phyloP scores from a whole-genome alignment of 495 filamentous ascomycete species.

The Aspergillus indologenus region DNA sequence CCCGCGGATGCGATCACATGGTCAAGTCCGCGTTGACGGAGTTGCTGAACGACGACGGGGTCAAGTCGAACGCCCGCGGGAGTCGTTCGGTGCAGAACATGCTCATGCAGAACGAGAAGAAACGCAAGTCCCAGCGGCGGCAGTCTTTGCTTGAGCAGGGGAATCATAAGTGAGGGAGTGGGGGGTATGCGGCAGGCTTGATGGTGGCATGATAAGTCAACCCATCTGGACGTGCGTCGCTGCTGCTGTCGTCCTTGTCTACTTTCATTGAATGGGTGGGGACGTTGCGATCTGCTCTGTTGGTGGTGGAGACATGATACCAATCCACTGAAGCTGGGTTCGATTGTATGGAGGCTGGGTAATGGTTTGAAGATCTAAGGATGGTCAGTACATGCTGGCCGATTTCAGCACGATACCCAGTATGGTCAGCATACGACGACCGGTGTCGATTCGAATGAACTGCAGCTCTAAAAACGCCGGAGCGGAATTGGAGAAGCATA shows the following conservation, averaged over 20 bases:
- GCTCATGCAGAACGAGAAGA: constrained; percentile 14
- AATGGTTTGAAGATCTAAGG: not conserved
- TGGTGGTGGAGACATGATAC: not conserved
- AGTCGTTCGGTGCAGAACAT: constrained; percentile 16
- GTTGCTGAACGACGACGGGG: constrained; percentile 12
- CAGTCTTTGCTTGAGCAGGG: not conserved
- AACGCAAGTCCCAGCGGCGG: constrained; percentile 6
- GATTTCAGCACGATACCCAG: no score
- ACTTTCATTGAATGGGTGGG: not conserved
- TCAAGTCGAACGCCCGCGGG: constrained; percentile 2
- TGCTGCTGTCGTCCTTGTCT: not conserved
- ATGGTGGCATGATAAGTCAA: not conserved
- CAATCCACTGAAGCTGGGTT: not conserved
- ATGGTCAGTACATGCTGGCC: not conserved
- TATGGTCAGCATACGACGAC: not conserved
- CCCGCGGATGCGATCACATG: constrained; percentile 12
- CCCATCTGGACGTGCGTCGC: not conserved
- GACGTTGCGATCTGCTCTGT: not conserved
- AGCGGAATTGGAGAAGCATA: no score
- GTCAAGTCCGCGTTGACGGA: constrained; percentile 16
- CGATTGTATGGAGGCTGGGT: not conserved
- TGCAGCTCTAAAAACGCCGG: not conserved
- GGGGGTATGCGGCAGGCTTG: no score
- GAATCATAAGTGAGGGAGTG: not conserved
- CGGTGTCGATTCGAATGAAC: not conserved